Evolutionary conservation across 768 basidiomycete genomes (phyloP), one percentile per base, ranked within the genome.

Genomic region (Rhodosporidiobolus sp.): DNA sequence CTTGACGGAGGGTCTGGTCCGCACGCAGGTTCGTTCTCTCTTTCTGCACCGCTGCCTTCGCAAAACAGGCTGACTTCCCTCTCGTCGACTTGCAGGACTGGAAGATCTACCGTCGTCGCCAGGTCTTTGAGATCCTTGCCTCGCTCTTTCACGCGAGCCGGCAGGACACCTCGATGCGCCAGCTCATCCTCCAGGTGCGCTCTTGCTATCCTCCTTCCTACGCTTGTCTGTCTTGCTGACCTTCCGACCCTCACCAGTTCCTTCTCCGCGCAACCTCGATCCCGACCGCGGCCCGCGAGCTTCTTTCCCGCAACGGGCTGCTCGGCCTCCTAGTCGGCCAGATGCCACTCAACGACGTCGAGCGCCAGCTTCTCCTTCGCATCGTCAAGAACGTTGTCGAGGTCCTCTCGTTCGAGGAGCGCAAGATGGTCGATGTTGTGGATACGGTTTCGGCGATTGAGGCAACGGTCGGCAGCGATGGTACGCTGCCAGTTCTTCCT

Each of bases 81-180:
- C 16, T n/a, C 22, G 1, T 34, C 26, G 4, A 22, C 12, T 9
- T 30, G 10, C 65, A 78, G 77, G 77, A 78, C 54, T 78, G 77
- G 77, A 71, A 73, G 56, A 73, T 77, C 52, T 67, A 76, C 52
- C 73, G 77, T 0, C 69, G 77, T 11, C 73, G 77, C 14, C 77
- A 78, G 45, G 74, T 75, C 1, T 73, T 73, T 28, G 77, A 78
- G 67, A 70, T 78, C n/a, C 61, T 75, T 24, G 69, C 74, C 6
- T 72, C 71, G 26, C 68, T 75, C 34, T 65, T 78, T 52, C 74
- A 77, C 20, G 52, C 74, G 34, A 73, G 76, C 45, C 56, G 62
- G 6, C 55, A 60, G 16, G 76, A 77, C 48, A 60, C 67, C 3
- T 45, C 48, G 11, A 24, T 73, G 9, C 69, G 75, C 54, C 70